phyloP scores from a whole-genome alignment of 805 yeast genomes.

The Clavispora fructus region DNA sequence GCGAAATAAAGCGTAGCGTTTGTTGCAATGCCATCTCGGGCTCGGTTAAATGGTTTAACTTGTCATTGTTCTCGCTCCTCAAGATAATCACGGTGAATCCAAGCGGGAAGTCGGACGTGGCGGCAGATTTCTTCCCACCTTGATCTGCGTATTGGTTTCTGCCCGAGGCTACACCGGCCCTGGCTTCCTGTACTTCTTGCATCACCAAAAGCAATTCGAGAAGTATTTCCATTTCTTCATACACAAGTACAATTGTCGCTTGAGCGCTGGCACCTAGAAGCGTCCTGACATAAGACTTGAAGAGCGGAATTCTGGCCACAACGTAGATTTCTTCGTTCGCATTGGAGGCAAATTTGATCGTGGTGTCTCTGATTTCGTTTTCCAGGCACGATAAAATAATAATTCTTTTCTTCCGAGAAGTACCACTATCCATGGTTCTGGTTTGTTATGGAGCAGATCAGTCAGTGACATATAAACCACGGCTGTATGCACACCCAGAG shows the following conservation, averaged over 20 bases:
- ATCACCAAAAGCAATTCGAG: slow-evolving; percentile 6
- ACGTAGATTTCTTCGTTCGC: slow-evolving; percentile 10
- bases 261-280: slow-evolving; percentile 1
- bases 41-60: slow-evolving; percentile 15
- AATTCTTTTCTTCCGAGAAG: background rate
- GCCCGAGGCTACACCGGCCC: too few relatives aligned
- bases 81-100: slow-evolving; percentile 14
- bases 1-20: slow-evolving; percentile 26
- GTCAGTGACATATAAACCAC: background rate
- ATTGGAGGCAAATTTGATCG: slow-evolving; percentile 6
- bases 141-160: background rate
- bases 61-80: slow-evolving; percentile 5
- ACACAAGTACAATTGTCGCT: slow-evolving; percentile 7
- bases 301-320: slow-evolving; percentile 3
- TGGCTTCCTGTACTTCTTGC: background rate
- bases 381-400: slow-evolving; percentile 10
- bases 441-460: background rate
- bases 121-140: background rate
- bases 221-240: slow-evolving; percentile 5
- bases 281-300: slow-evolving; percentile 4
- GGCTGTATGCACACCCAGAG: background rate
- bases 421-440: background rate
- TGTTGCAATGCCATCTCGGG: slow-evolving; percentile 28
- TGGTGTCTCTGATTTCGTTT: background rate
- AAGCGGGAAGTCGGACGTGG: slow-evolving; percentile 17